phyloP scores from a whole-genome alignment of 2,329 filamentous ascomycete genomes.

The Zymoseptoria pseudotritici region DNA sequence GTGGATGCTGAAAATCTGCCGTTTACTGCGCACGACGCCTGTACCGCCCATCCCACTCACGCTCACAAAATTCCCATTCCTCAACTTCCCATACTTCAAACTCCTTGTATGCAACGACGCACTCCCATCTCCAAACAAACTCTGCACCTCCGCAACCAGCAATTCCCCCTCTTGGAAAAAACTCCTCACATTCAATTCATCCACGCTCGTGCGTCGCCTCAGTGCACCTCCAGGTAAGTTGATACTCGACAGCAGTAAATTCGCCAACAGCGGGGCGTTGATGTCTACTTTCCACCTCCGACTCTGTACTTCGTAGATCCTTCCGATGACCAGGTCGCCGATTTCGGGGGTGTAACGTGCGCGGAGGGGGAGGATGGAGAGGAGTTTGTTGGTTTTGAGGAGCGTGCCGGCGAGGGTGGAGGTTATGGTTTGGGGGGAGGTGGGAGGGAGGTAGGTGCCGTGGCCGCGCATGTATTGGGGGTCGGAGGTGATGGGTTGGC shows the following conservation, averaged over 20 bases:
- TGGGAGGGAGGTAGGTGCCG: constrained; percentile 67
- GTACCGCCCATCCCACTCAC: constrained; percentile 69
- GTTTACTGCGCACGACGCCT: constrained; percentile 73
- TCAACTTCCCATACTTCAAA: constrained; percentile 88
- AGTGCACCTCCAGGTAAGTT: constrained; percentile 92
- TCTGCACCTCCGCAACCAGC: constrained; percentile 90
- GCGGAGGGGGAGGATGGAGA: constrained; percentile 82
- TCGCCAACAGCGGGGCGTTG: constrained; percentile 75
- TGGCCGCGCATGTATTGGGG: constrained; percentile 98
- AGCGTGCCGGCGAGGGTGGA: constrained; percentile 87
- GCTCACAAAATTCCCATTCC: constrained; percentile 83
- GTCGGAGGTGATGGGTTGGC: constrained; percentile 79
- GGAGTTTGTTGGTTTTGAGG: constrained; percentile 90
- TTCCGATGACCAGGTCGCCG: constrained; percentile 86
- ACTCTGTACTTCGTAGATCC: constrained; percentile 90
- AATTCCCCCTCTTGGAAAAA: constrained; percentile 96
- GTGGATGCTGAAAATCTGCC: constrained; percentile 82
- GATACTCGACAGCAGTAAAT: constrained; percentile 78
- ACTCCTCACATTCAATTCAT: constrained; percentile 93
- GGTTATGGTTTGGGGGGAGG: constrained; percentile 59
- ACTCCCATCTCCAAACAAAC: constrained; percentile 74
- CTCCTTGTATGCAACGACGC: constrained; percentile 84
- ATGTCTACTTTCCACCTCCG: constrained; percentile 94
- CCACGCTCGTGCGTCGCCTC: constrained; percentile 83
- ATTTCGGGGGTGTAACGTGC: constrained; percentile 94